A percentile compares a stretch with the other conserved stretches of the same genome.
These are phyloP conservation scores for Echium plantagineum DNA, from an alignment of 257 asterid genomes.

Conservation along the genomic window DNA sequence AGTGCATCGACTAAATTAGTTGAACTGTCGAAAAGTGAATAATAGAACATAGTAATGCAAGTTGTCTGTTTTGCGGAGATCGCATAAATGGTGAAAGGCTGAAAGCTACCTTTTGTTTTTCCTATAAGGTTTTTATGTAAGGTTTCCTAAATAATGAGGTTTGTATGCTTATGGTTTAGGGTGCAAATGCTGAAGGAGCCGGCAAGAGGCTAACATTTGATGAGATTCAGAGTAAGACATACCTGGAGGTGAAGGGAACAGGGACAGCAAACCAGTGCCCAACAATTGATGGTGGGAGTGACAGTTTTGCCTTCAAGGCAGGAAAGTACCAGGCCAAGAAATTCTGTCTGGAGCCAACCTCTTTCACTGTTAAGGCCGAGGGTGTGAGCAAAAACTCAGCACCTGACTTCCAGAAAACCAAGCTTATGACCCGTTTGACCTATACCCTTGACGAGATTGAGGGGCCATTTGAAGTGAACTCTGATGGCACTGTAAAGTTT, in stretches of 20 bases:
- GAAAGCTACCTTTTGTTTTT: background rate
- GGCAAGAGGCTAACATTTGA: constrained; percentile 79
- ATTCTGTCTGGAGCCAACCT: constrained; percentile 90
- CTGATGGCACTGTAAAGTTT: constrained; percentile 69
- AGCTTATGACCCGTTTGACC: constrained; percentile 97
- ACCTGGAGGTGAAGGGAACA: constrained; percentile 84
- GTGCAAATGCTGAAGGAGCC: constrained; percentile 79
- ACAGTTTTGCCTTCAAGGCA: constrained; percentile 55
- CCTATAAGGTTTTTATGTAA: background rate
- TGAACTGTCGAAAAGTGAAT: background rate
- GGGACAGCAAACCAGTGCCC: constrained; percentile 99
- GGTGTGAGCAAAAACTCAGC: constrained; percentile 68
- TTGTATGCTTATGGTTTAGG: constrained; percentile 24
- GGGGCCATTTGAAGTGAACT: constrained; percentile 80
- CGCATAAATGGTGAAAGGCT: background rate
- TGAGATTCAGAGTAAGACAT: constrained; percentile 89
- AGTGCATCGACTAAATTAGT: background rate
- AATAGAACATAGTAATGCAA: too few species aligned
- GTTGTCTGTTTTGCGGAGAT: background rate
- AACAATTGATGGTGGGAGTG: constrained; percentile 73
- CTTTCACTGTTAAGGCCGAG: constrained; percentile 95
- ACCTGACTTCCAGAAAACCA: constrained; percentile 83
- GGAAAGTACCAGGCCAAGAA: constrained; percentile 88
- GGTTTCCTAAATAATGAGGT: background rate
- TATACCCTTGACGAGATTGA: constrained; percentile 97